Percentiles rank a stretch among this genome's conserved stretches.
Evolutionary conservation across 2,329 filamentous ascomycete species (phyloP).

Genomic region (Monilinia laxa): DNA sequence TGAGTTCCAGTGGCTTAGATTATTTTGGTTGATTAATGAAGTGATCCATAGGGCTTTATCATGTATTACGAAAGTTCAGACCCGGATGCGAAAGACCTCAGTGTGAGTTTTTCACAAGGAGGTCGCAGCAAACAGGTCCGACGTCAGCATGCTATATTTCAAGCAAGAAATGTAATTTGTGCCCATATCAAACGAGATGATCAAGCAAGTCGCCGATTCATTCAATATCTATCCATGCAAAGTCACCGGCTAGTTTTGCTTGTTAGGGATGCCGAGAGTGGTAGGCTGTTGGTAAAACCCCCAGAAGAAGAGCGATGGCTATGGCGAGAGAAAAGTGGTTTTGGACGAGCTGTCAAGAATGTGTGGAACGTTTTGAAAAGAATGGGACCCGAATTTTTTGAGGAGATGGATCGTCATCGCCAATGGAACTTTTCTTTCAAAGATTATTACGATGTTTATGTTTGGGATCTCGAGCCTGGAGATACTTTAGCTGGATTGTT

Average conservation of each 20-base stretch:
- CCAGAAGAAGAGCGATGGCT: constrained; percentile 45
- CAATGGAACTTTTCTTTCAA: constrained; percentile 45
- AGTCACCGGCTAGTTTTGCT: constrained; percentile 42
- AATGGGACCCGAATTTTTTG: constrained; percentile 44
- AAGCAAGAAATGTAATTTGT: constrained; percentile 46
- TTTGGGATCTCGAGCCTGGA: constrained; percentile 45
- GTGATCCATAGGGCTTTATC: constrained; percentile 32
- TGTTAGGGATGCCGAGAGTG: constrained; percentile 46
- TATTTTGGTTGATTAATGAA: neutral
- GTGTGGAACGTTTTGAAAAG: constrained; percentile 42
- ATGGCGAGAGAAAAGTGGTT: constrained; percentile 42
- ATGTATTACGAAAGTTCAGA: constrained; percentile 28
- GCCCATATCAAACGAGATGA: constrained; percentile 46
- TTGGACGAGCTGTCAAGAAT: constrained; percentile 44
- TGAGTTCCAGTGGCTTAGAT: neutral
- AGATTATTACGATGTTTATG: constrained; percentile 46
- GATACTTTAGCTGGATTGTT: constrained; percentile 38
- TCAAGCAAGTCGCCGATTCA: constrained; percentile 44
- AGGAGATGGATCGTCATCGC: constrained; percentile 42
- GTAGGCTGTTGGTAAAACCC: constrained; percentile 42
- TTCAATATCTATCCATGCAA: constrained; percentile 46
- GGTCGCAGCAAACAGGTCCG: constrained; percentile 38
- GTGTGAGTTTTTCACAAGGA: constrained; percentile 40
- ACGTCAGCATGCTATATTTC: constrained; percentile 41
- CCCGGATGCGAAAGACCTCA: constrained; percentile 40